Conservation (phyloP, 2,329 filamentous ascomycete species). For the Sporothrix variecibatus region DNA sequence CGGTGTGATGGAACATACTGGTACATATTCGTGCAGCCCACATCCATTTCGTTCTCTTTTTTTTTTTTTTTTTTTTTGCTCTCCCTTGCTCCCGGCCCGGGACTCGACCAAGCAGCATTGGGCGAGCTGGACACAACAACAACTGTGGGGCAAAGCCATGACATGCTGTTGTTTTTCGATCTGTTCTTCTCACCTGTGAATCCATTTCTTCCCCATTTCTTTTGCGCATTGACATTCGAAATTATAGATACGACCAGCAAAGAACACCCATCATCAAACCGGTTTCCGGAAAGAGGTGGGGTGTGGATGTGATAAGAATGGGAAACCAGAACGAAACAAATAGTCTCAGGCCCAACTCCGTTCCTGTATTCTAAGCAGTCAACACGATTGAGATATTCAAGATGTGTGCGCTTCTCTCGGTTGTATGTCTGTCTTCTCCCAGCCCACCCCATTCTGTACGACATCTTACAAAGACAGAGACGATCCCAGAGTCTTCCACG, state of each 20-base stretch:
- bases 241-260: neutral
- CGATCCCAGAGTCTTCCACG: neutral
- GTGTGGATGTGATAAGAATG: neutral
- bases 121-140: neutral
- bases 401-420: neutral
- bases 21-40: slow-evolving; percentile 2
- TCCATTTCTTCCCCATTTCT: too few relatives aligned
- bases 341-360: neutral
- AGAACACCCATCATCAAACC: neutral
- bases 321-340: neutral
- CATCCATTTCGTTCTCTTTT: neutral
- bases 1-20: neutral
- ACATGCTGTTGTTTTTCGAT: neutral
- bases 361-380: neutral
- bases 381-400: neutral
- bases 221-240: neutral
- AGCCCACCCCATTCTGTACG: neutral
- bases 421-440: neutral
- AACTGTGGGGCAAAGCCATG: neutral
- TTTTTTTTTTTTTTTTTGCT: neutral
- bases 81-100: neutral
- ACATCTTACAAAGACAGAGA: neutral
- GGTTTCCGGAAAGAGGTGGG: neutral
- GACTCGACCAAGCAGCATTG: neutral
- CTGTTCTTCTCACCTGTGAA: neutral